Conservation (phyloP, 2,329 filamentous ascomycete species). For the Gaeumannomyces sp. region DNA sequence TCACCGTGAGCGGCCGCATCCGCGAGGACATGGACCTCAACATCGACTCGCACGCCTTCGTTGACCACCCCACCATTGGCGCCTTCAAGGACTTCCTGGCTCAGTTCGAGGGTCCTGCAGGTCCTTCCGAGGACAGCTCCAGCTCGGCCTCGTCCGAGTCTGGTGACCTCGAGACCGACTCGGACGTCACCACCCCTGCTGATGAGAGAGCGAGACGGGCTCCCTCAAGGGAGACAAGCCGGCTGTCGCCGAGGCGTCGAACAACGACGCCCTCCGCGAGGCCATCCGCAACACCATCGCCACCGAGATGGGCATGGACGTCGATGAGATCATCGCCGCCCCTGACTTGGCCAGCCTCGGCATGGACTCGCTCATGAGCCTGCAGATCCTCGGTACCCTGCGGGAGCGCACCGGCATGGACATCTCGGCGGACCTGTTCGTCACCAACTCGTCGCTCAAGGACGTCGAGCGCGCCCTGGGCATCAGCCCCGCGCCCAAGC, state of each 20-base stretch:
- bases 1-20: slow-evolving; percentile 51
- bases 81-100: slow-evolving; percentile 41
- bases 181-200: slow-evolving; percentile 45
- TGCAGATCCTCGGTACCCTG: slow-evolving; percentile 49
- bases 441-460: slow-evolving; percentile 55
- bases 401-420: slow-evolving; percentile 47
- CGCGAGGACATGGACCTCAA: slow-evolving; percentile 53
- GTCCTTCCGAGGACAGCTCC: slow-evolving; percentile 25
- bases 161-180: slow-evolving; percentile 40
- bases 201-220: slow-evolving; percentile 47
- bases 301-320: slow-evolving; percentile 65
- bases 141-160: slow-evolving; percentile 37
- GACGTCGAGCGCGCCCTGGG: slow-evolving; percentile 61
- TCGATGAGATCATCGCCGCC: slow-evolving; percentile 53
- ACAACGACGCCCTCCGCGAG: slow-evolving; percentile 38
- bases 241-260: slow-evolving; percentile 25
- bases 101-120: slow-evolving; percentile 28
- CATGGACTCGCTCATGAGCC: slow-evolving; percentile 53
- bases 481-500: slow-evolving; percentile 32
- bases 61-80: slow-evolving; percentile 48
- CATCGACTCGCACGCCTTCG: slow-evolving; percentile 45
- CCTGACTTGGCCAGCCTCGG: slow-evolving; percentile 50
- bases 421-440: slow-evolving; percentile 55
- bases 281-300: slow-evolving; percentile 61
- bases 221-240: slow-evolving; percentile 35